A percentile compares a stretch with the other conserved stretches of the same genome.
Evolutionary conservation across 208 protist genomes (phyloP).

Genomic region (Leishmania martiniquensis): DNA sequence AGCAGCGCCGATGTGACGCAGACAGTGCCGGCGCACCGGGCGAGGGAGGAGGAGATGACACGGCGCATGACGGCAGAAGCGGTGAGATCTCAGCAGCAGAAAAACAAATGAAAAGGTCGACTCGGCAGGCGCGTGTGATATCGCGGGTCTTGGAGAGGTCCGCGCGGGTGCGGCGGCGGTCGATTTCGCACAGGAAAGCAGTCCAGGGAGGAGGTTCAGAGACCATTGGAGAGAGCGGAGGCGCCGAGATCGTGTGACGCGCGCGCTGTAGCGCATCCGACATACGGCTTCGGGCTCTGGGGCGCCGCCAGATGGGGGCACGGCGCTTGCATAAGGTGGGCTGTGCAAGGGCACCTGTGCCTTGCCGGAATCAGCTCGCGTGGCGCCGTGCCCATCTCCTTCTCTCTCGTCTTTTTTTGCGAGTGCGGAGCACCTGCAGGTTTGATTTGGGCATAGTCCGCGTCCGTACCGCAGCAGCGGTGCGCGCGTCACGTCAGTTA

Average conservation of each 20-base stretch:
- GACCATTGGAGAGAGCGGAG: neutral
- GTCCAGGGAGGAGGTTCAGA: neutral
- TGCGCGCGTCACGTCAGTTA: too few species aligned
- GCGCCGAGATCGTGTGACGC: neutral
- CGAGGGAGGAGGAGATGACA: slow-evolving; percentile 19
- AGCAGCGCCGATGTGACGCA: slow-evolving; percentile 11
- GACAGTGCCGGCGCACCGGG: slow-evolving; percentile 15
- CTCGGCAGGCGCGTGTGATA: neutral
- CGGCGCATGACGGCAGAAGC: slow-evolving; percentile 27
- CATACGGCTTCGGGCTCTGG: neutral
- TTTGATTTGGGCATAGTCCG: too few species aligned
- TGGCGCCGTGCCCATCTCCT: too few species aligned
- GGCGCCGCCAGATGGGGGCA: too few species aligned
- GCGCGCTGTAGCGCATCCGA: neutral
- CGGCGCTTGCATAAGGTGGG: too few species aligned
- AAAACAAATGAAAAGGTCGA: neutral
- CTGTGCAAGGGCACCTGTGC: too few species aligned
- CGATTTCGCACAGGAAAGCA: neutral
- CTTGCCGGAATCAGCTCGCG: too few species aligned
- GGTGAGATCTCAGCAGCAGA: neutral
- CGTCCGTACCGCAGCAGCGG: too few species aligned
- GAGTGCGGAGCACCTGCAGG: too few species aligned
- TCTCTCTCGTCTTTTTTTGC: too few species aligned
- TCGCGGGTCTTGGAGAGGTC: neutral
- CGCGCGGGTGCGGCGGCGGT: neutral